Evolutionary conservation across 768 basidiomycete genomes (phyloP).

Genomic region (Auriscalpium microsporum): DNA sequence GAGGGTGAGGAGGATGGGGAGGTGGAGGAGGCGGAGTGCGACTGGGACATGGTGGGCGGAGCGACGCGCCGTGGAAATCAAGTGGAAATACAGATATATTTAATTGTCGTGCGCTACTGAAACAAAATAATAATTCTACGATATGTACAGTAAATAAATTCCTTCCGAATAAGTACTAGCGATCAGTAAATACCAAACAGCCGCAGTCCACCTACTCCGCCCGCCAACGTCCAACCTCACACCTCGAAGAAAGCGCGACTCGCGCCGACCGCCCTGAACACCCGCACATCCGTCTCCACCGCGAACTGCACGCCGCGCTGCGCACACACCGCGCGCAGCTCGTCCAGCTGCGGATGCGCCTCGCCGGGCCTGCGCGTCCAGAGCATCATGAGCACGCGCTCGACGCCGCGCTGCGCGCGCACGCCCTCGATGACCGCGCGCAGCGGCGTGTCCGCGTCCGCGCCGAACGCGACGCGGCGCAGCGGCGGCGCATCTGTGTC

Average conservation of each 20-base stretch:
- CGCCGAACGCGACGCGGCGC: slow-evolving; percentile 50
- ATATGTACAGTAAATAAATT: too few relatives aligned
- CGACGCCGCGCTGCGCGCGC: slow-evolving; percentile 35
- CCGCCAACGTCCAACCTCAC: background rate
- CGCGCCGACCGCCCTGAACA: slow-evolving; percentile 33
- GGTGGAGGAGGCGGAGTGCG: too few relatives aligned
- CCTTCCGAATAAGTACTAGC: too few relatives aligned
- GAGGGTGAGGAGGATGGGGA: too few relatives aligned
- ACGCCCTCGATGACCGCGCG: slow-evolving; percentile 48
- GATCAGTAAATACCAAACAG: too few relatives aligned
- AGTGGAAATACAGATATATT: too few relatives aligned
- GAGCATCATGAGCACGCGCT: slow-evolving; percentile 43
- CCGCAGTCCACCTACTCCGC: too few relatives aligned
- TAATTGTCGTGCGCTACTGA: too few relatives aligned
- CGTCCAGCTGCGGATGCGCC: slow-evolving; percentile 31
- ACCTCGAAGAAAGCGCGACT: background rate
- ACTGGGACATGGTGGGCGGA: too few relatives aligned
- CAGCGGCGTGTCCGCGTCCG: slow-evolving; percentile 47
- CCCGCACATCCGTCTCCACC: slow-evolving; percentile 40
- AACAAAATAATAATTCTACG: too few relatives aligned
- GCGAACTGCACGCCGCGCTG: slow-evolving; percentile 48
- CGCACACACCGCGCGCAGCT: slow-evolving; percentile 58
- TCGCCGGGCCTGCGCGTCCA: slow-evolving; percentile 46
- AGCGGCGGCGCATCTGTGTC: slow-evolving; percentile 37
- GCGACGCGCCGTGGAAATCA: too few relatives aligned